phyloP scores from a whole-genome alignment of 148 eudicot genomes.

The Nepenthes mirabilis region DNA sequence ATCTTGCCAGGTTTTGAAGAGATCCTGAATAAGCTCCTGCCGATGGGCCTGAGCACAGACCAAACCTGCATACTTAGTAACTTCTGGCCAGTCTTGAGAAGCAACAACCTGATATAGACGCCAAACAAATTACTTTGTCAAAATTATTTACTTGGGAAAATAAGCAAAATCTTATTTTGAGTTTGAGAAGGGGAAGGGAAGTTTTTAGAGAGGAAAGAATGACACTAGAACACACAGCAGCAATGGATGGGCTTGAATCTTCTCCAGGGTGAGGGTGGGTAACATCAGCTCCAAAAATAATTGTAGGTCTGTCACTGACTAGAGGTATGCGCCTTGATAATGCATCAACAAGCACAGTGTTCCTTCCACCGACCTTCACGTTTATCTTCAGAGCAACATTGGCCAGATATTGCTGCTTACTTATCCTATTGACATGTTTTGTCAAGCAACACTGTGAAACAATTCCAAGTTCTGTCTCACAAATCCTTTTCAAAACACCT shows the following conservation, averaged over 20 bases:
- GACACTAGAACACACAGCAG: slow-evolving; percentile 37
- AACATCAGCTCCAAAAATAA: slow-evolving; percentile 77
- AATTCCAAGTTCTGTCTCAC: slow-evolving; percentile 84
- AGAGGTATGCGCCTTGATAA: slow-evolving; percentile 50
- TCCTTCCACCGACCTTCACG: slow-evolving; percentile 75
- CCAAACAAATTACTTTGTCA: background rate
- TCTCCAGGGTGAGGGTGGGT: slow-evolving; percentile 83
- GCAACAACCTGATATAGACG: slow-evolving; percentile 49
- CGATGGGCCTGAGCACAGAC: slow-evolving; percentile 80
- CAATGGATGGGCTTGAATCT: slow-evolving; percentile 76
- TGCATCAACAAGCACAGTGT: slow-evolving; percentile 63
- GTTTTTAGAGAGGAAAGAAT: background rate
- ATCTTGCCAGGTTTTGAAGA: slow-evolving; percentile 57
- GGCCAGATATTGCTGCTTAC: slow-evolving; percentile 48
- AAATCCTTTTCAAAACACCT: slow-evolving; percentile 74
- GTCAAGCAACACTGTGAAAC: slow-evolving; percentile 76
- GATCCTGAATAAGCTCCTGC: slow-evolving; percentile 65
- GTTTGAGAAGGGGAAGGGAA: background rate
- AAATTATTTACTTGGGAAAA: background rate
- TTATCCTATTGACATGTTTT: slow-evolving; percentile 58
- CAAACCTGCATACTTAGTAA: slow-evolving; percentile 66
- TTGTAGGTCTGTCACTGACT: slow-evolving; percentile 58
- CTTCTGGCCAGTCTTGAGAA: slow-evolving; percentile 83
- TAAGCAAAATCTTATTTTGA: background rate
- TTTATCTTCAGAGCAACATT: slow-evolving; percentile 63